Evolutionary conservation across 1,139 yeast genomes (phyloP), one percentile per base, ranked within the genome.

Genomic region (Suhomyces coccinellae): DNA sequence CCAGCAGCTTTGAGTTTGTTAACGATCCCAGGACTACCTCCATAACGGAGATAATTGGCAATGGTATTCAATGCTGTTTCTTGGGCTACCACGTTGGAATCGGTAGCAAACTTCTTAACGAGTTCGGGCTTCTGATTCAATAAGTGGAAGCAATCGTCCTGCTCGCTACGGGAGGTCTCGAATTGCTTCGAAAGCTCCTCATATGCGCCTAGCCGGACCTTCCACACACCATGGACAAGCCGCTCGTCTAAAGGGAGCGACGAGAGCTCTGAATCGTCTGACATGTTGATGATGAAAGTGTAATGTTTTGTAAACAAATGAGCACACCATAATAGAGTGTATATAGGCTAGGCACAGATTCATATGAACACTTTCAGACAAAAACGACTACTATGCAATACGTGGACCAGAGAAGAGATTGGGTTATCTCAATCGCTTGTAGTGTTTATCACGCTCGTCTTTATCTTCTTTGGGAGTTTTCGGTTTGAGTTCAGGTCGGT

Each of bases 21-120:
- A 65, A 75, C 51, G 62, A 69, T 41, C 53, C 57, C 7, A 1
- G 65, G 47, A 5, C 77, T 57, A 0, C 85, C 87, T 2, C 88
- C 90, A 56, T 64, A 78, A 55, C 80, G 79, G 45, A 87, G 68
- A 54, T 80, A 79, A n/a, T 79, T 75, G 12, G 66, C 65, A 22
- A 87, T 63, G 6, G 87, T 74, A 11, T 69, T 64, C 32, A 89
- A 70, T 11, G 90, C 98, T 0, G 86, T 69, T 59, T 93, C 98
- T 55, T 90, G 96, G 0, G 99, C 97, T 17, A 87, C 95, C 13
- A 90, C 97, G 62, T 93, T 93, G 35, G 85, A 64, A 61, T 93
- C 99, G 7, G 79, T 73, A 10, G 86, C 81, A 32, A 83, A 75
- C 54, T 75, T 77, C 54, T 78, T 82, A 54, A 82, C 66, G 11